Base-by-base conservation (phyloP, 805 yeast species). In the Yamadazyma akitaensis region DNA sequence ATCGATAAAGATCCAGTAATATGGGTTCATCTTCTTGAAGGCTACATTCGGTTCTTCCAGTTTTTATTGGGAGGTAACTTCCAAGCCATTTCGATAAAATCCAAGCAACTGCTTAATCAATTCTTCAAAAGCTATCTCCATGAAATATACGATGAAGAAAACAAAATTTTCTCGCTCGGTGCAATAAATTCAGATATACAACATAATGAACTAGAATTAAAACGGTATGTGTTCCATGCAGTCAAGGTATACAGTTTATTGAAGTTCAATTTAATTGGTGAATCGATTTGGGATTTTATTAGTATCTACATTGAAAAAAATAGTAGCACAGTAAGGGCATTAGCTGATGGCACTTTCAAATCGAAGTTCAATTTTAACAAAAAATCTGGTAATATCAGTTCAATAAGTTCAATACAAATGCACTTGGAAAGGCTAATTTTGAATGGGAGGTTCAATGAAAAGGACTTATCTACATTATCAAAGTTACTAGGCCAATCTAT, bases 1-100 rank as follows among this genome's bases (percentile, higher is more conserved):
- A 82, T 84, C 6, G 94, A 86, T 58, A 85, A 80, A 50, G 95
- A 86, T 59, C 95, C 95, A 0, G 90, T 86, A 18, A 86, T 86
- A 8, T 86, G 92, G 90, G 84, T 78, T 3, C 89, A 85, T 60
- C 64, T 84, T 17, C 63, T 86, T 14, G 88, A 84, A 53, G 78
- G 79, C 2, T 86, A 84, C 61, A 79, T 85, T 45, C 61, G 58
- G 14, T 67, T 80, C 17, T 75, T 81, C 53, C 69, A 76, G 47
- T 77, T 68, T 48, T 60, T 85, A 35, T 61, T 77, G 30, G 61
- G 68, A 5, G 67, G 67, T 31, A 54, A 72, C 9, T 45, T 66
- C 6, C 48, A 57, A 12, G 68, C 66, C 37, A 61, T 85, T 9
- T 67, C 75, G n/a, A 70, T 74, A 8, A 73, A 77, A 45, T 77